These are phyloP conservation scores for Solanum tarijense DNA, from an alignment of 257 asterid species.

Conservation along the genomic window DNA sequence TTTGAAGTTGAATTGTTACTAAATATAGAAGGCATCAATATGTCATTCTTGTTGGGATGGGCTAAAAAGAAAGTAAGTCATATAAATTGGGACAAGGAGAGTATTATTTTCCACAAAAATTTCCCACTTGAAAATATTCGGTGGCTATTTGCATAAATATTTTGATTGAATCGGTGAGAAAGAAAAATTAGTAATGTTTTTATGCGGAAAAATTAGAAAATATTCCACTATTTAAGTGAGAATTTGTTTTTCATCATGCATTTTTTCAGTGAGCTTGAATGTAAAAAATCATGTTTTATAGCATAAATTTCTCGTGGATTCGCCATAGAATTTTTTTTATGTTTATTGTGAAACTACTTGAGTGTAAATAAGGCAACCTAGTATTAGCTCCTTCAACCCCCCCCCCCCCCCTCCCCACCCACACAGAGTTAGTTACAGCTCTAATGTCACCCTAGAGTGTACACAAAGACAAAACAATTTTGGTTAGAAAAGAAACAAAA, in stretches of 20 bases:
- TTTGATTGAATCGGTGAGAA: neutral
- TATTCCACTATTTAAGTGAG: neutral
- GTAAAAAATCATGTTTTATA: neutral
- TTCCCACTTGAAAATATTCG: neutral
- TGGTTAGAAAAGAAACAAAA: neutral
- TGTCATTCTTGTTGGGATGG: neutral
- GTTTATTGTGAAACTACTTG: no score
- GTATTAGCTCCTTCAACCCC: neutral
- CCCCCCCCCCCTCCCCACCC: no score
- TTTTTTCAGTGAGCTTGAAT: neutral
- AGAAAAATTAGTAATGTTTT: neutral
- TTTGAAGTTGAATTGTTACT: neutral
- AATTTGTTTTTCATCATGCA: neutral
- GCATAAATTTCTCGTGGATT: neutral
- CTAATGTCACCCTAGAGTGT: constrained; percentile 15
- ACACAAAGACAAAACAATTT: neutral
- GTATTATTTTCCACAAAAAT: neutral
- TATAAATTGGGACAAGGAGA: no score
- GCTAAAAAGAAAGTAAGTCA: neutral
- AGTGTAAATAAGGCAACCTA: constrained; percentile 12
- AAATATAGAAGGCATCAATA: no score
- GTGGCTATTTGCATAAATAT: neutral
- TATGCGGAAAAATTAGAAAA: neutral
- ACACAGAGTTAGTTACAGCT: neutral
- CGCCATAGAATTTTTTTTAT: neutral